Base-by-base conservation (phyloP, 2,329 filamentous ascomycete species). In the Ophiostoma triangulosporum region DNA sequence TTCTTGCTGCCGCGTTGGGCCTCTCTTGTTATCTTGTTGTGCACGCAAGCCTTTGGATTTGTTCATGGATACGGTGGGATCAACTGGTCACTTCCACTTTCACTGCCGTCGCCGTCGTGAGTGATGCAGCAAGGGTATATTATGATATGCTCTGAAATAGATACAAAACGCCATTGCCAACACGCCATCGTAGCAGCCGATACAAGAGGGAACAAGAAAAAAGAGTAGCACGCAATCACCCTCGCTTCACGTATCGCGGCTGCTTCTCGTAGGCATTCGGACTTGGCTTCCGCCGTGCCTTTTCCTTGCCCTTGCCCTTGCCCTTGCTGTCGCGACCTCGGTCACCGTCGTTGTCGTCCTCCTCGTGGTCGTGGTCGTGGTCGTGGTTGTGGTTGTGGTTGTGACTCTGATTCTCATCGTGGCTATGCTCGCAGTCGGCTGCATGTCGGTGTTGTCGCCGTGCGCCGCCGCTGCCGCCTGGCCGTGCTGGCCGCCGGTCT, bases 261-360 rank as follows among this genome's bases (percentile, higher is more conserved):
- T 88, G 77, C 67, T 83, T 85, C 68, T 91, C 86, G 63, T 91
- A 91, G 1, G 86, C 86, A 66, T 91, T 91, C 22, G 86, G 86
- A 62, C 85, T 88, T 17, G 83, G 80, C 62, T 71, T 73, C 31
- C 65, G 63, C 53, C 31, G 31, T 27, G 31, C 48, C 48, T 65
- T 63, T 33, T 57, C 58, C 20, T 56, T 55, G 35, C 58, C 58
- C 20, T 56, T 54, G 24, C 56, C 52, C 5, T 54, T 50, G 46
- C 12, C 17, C 14, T n/a, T 32, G 36, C 22, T 7, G 33, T 36
- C 17, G 4, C 40, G 32, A 29, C 35, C 48, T n/a, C 11, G 7
- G 35, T 15, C 49, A 22, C 35, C 35, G 36, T 33, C 15, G 24
- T 12, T 63, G 56, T 70, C 66, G 2, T 64, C 65, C 43, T 69